Conservation (phyloP, 768 basidiomycete genomes). For the Guyanaporus albipodus region DNA sequence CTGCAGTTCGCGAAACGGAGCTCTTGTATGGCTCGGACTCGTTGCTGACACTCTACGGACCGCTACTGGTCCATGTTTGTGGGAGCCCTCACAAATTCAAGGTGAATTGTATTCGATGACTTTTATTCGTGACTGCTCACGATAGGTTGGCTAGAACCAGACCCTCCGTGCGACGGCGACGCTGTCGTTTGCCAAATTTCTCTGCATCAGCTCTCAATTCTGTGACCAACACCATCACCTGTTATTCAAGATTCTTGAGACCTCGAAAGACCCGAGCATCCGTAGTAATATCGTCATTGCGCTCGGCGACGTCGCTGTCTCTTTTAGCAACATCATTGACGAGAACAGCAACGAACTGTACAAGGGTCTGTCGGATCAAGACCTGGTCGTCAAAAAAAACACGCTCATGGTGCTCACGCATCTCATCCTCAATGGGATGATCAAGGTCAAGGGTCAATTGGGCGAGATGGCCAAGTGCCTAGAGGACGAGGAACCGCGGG, state of each 20-base stretch:
- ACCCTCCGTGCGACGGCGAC: slow-evolving; percentile 84
- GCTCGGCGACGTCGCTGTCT: slow-evolving; percentile 94
- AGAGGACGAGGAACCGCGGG: slow-evolving; percentile 82
- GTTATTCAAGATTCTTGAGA: slow-evolving; percentile 92
- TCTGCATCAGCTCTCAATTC: slow-evolving; percentile 91
- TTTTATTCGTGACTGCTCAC: slow-evolving; percentile 7
- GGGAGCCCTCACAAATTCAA: slow-evolving; percentile 89
- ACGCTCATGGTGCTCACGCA: slow-evolving; percentile 98
- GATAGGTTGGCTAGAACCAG: slow-evolving; percentile 56
- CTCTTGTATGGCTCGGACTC: slow-evolving; percentile 81
- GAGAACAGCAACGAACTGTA: slow-evolving; percentile 96
- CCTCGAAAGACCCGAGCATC: slow-evolving; percentile 83
- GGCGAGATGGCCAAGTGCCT: slow-evolving; percentile 99
- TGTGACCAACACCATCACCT: slow-evolving; percentile 87
- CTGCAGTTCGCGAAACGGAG: slow-evolving; percentile 79
- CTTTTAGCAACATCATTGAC: slow-evolving; percentile 96
- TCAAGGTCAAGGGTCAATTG: slow-evolving; percentile 98
- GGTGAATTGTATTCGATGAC: slow-evolving; percentile 37
- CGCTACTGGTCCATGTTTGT: slow-evolving; percentile 86
- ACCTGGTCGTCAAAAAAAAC: slow-evolving; percentile 96
- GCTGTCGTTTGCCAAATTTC: slow-evolving; percentile 89
- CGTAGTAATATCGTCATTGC: slow-evolving; percentile 97
- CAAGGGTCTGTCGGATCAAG: slow-evolving; percentile 83
- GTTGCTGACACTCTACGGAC: slow-evolving; percentile 80
- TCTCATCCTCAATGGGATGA: slow-evolving; percentile 96